Evolutionary conservation across 2,329 filamentous ascomycete genomes (phyloP).

Genomic region (Fusarium kyushuense): DNA sequence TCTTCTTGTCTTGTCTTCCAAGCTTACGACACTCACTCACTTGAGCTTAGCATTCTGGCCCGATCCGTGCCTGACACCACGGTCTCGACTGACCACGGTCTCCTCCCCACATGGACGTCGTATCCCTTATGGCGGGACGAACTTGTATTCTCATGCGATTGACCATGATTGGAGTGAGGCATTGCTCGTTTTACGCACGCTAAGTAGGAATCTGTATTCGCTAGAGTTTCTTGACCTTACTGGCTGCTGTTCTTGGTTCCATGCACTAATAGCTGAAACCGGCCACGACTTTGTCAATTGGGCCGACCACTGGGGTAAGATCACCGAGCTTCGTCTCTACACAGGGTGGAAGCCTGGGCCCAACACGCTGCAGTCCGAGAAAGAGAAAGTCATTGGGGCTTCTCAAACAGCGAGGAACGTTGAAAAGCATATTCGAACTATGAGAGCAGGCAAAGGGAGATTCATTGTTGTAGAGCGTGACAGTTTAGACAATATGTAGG

Average conservation of each 20-base stretch:
- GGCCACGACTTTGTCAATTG: constrained; percentile 66
- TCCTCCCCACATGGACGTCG: constrained; percentile 57
- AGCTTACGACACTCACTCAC: constrained; percentile 68
- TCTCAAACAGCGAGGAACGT: constrained; percentile 56
- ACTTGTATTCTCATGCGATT: constrained; percentile 67
- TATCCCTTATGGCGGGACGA: constrained; percentile 67
- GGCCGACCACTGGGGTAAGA: constrained; percentile 66
- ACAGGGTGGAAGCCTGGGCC: constrained; percentile 58
- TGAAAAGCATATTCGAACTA: constrained; percentile 61
- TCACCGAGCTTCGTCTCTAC: constrained; percentile 59
- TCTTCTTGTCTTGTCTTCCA: constrained; percentile 65
- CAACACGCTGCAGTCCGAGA: constrained; percentile 52
- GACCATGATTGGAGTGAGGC: constrained; percentile 72
- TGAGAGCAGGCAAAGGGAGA: constrained; percentile 62
- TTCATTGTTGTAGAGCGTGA: constrained; percentile 64
- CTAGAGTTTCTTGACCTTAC: constrained; percentile 72
- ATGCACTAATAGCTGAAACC: constrained; percentile 58
- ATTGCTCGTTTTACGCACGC: constrained; percentile 64
- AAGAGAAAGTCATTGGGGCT: constrained; percentile 52
- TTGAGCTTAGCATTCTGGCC: constrained; percentile 73
- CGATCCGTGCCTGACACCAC: constrained; percentile 67
- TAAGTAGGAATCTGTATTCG: constrained; percentile 67
- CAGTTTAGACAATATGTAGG: constrained; percentile 34
- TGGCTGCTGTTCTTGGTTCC: constrained; percentile 68
- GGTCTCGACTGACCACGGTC: constrained; percentile 62